Conservation (phyloP, 164 flowering plant species). For the grape (Vitis vinifera) region ASM3070453v1 NC_081806.1:88001-88500, state of each 20-base stretch:
- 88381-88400: conserved; percentile 89
- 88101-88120: conserved; percentile 19
- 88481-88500: background rate
- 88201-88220: background rate
- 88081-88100: conserved; percentile 19
- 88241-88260: conserved; percentile 1
- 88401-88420: conserved; percentile 95
- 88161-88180: background rate
- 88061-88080: conserved; percentile 4
- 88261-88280: conserved; percentile 19
- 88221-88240: background rate
- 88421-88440: conserved; percentile 97
- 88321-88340: conserved; percentile 86
- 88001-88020: conserved; percentile 30
- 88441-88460: conserved; percentile 79
- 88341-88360: conserved; percentile 94
- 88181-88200: background rate
- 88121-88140: conserved; percentile 18
- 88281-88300: conserved; percentile 58
- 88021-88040: background rate
- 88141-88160: conserved; percentile 27
- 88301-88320: conserved; percentile 81
- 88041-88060: background rate
- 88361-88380: conserved; percentile 91
- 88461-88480: background rate